Evolutionary conservation across 2,329 filamentous ascomycete genomes (phyloP).

Genomic region (Colletotrichum orchidophilum): DNA sequence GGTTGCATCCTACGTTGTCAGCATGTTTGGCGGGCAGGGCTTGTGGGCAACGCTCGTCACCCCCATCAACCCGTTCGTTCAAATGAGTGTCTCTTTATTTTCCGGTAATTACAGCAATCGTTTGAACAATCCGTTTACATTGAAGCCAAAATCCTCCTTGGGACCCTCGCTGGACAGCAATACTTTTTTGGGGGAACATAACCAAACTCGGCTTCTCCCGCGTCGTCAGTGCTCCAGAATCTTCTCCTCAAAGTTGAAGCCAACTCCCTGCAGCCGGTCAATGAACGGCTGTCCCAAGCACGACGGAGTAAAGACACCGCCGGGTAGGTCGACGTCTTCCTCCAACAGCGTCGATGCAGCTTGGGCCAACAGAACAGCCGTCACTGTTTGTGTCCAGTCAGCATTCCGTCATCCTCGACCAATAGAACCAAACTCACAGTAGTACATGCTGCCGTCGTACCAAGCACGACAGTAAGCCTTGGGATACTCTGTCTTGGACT

Average conservation of each 20-base stretch:
- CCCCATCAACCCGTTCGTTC: not conserved
- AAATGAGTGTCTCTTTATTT: not conserved
- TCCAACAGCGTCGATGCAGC: constrained; percentile 73
- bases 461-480: constrained; percentile 65
- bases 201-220: not conserved
- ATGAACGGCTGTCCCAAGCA: constrained; percentile 74
- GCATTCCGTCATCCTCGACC: not conserved
- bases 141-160: not conserved
- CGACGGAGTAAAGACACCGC: constrained; percentile 77
- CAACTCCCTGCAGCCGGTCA: constrained; percentile 67
- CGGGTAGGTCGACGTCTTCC: constrained; percentile 67
- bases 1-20: not conserved
- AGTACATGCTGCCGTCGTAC: constrained; percentile 71
- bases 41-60: not conserved
- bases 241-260: constrained; percentile 70
- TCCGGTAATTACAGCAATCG: not conserved
- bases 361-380: constrained; percentile 70
- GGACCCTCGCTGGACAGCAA: too few species aligned
- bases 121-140: not conserved
- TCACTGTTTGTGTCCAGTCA: constrained; percentile 57
- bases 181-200: constrained; percentile 25
- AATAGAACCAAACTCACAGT: constrained; percentile 56
- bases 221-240: constrained; percentile 44
- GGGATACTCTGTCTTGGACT: constrained; percentile 49
- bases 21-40: not conserved